Conservation (phyloP, 768 basidiomycete genomes). For the Lanmaoa rubissima region DNA sequence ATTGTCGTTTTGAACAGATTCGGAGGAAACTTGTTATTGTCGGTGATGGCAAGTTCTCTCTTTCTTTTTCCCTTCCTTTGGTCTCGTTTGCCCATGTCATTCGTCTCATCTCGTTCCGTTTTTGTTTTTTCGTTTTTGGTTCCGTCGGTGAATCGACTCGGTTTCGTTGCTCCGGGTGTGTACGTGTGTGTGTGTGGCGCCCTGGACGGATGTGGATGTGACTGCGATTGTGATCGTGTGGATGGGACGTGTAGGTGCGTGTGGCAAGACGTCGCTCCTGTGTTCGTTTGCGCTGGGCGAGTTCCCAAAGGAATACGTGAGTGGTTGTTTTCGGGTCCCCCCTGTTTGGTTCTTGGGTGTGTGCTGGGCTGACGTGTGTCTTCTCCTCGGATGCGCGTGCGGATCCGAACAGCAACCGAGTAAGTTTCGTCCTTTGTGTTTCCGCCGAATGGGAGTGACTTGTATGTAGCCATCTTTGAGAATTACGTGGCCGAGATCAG, state of each 20-base stretch:
- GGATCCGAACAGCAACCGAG: constrained; percentile 44
- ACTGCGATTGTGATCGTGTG: background rate
- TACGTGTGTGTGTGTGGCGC: background rate
- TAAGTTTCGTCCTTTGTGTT: constrained; percentile 20
- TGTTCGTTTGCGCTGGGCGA: constrained; percentile 92
- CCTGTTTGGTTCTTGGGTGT: no score
- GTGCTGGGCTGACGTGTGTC: background rate
- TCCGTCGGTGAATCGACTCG: background rate
- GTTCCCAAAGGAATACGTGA: constrained; percentile 94
- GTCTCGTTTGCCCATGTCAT: no score
- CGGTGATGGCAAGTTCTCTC: constrained; percentile 75
- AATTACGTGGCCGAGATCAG: constrained; percentile 99
- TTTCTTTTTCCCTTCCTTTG: no score
- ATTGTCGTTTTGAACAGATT: constrained; percentile 49
- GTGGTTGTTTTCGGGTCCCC: constrained; percentile 33
- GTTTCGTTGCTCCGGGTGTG: background rate
- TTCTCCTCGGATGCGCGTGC: background rate
- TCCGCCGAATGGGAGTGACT: background rate
- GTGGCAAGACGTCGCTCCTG: constrained; percentile 91
- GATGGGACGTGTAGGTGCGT: constrained; percentile 60
- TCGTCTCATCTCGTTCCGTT: background rate
- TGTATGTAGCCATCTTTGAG: constrained; percentile 75
- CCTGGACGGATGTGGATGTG: background rate
- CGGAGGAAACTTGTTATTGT: constrained; percentile 95
- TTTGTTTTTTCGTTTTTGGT: background rate